Percentiles rank a stretch among this genome's conserved stretches.
Evolutionary conservation across 768 basidiomycete species (phyloP).

Genomic region (Trametes cingulata): DNA sequence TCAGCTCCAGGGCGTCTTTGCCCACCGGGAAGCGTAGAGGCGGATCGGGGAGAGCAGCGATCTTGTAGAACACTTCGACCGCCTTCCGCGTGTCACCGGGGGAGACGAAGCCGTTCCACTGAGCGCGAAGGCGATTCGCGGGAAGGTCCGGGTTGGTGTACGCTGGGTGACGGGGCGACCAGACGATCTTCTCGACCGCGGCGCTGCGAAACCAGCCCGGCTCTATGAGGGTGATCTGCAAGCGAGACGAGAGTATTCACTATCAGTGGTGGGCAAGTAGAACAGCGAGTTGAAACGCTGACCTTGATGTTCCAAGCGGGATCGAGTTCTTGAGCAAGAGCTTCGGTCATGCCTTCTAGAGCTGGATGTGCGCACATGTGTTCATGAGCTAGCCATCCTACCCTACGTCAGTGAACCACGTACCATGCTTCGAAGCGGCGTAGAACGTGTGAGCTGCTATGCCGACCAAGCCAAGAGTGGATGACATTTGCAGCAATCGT

Average conservation of each 20-base stretch:
- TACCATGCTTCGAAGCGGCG: constrained; percentile 6
- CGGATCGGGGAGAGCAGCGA: constrained; percentile 16
- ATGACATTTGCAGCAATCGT: constrained; percentile 37
- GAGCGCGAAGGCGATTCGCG: neutral
- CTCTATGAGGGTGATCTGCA: constrained; percentile 24
- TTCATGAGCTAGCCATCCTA: too few relatives aligned
- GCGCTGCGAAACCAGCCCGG: constrained; percentile 20
- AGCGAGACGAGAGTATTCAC: too few relatives aligned
- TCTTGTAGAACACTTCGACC: constrained; percentile 20
- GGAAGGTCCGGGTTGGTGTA: constrained; percentile 1
- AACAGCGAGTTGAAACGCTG: too few relatives aligned
- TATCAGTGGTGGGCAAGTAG: too few relatives aligned
- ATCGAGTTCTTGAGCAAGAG: constrained; percentile 34
- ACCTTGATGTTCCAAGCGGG: constrained; percentile 41
- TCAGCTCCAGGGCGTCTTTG: neutral
- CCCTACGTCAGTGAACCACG: neutral
- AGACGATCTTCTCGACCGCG: neutral
- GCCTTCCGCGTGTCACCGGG: constrained; percentile 25
- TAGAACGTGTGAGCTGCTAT: constrained; percentile 16
- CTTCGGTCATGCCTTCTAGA: constrained; percentile 33
- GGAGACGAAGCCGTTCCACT: neutral
- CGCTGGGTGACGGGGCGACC: constrained; percentile 2
- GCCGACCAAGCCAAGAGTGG: constrained; percentile 26
- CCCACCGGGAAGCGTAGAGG: constrained; percentile 17
- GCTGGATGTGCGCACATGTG: constrained; percentile 25